phyloP scores from a whole-genome alignment of 768 basidiomycete species.

The Neoboletus magnificus region DNA sequence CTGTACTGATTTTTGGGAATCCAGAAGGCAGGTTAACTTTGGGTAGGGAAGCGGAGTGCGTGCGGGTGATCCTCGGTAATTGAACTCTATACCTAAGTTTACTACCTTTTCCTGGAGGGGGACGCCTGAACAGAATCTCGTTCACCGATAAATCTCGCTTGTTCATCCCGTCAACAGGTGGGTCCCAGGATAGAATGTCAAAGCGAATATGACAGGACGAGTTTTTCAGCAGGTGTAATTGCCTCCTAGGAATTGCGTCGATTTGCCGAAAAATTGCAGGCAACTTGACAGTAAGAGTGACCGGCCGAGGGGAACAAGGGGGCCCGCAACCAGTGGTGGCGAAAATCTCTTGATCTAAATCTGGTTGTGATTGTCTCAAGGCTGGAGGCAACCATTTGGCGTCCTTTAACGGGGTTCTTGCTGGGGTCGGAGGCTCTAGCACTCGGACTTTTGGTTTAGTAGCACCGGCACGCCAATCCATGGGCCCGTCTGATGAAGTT shows the following conservation, averaged over 20 bases:
- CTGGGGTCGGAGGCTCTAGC: slow-evolving; percentile 11
- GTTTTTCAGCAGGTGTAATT: slow-evolving; percentile 43
- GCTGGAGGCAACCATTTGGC: slow-evolving; percentile 58
- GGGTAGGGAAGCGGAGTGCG: slow-evolving; percentile 19
- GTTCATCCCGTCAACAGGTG: slow-evolving; percentile 64
- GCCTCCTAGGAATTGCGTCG: slow-evolving; percentile 47
- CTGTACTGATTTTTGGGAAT: slow-evolving; percentile 16
- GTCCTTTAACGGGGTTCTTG: slow-evolving; percentile 33
- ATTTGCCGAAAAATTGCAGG: slow-evolving; percentile 42
- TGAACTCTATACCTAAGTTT: slow-evolving; percentile 34
- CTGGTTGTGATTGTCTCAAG: slow-evolving; percentile 36
- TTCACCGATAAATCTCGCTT: slow-evolving; percentile 61
- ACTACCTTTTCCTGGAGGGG: slow-evolving; percentile 31
- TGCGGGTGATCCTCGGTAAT: slow-evolving; percentile 29
- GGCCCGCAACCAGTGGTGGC: slow-evolving; percentile 46
- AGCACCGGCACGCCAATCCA: slow-evolving; percentile 21
- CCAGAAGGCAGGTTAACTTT: slow-evolving; percentile 40
- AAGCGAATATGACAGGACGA: slow-evolving; percentile 42
- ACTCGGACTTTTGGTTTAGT: slow-evolving; percentile 22
- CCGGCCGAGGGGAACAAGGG: slow-evolving; percentile 45
- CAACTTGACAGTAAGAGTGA: slow-evolving; percentile 42
- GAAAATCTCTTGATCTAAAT: slow-evolving; percentile 44
- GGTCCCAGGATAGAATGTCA: slow-evolving; percentile 70
- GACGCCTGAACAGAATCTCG: slow-evolving; percentile 58
- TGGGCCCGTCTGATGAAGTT: slow-evolving; percentile 12